Evolutionary conservation across 257 asterid genomes (phyloP).

Genomic region (Parsonsia alboflavescens): DNA sequence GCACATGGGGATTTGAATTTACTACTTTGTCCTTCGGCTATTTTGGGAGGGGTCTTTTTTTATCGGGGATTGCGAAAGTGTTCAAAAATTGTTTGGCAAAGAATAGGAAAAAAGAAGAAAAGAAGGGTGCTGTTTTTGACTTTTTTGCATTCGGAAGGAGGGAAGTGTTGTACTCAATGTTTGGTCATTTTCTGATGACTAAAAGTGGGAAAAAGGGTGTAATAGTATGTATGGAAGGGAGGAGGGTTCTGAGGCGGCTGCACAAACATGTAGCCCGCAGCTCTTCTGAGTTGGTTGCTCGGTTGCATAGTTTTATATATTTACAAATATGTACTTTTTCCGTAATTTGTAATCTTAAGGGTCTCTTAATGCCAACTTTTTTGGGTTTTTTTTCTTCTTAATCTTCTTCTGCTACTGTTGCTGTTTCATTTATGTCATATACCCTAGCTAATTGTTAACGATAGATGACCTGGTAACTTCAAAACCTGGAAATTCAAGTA

Average conservation of each 20-base stretch:
- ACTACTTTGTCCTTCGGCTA: neutral
- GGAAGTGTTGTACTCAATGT: neutral
- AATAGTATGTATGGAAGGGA: neutral
- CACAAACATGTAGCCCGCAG: conserved; percentile 82
- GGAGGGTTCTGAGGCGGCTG: conserved; percentile 69
- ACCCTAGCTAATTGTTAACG: too few species aligned
- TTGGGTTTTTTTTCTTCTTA: neutral
- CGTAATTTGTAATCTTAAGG: neutral
- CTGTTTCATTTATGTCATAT: too few species aligned
- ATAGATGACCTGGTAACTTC: too few species aligned
- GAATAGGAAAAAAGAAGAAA: conserved; percentile 16
- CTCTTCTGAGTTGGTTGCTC: conserved; percentile 7
- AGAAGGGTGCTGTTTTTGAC: conserved; percentile 18
- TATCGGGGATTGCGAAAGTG: conserved; percentile 28
- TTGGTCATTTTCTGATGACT: conserved; percentile 13
- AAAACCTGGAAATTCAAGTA: too few species aligned
- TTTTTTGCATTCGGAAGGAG: conserved; percentile 5
- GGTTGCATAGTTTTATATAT: neutral
- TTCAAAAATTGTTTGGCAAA: conserved; percentile 6
- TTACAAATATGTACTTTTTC: neutral
- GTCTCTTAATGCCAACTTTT: neutral
- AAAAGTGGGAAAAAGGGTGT: neutral
- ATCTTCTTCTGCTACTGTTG: too few species aligned
- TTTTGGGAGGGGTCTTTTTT: conserved; percentile 22
- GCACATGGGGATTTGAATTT: conserved; percentile 17